Base-by-base conservation (phyloP, 192 early-diverging fungal genomes). In the Chytriomyces confervae region DNA sequence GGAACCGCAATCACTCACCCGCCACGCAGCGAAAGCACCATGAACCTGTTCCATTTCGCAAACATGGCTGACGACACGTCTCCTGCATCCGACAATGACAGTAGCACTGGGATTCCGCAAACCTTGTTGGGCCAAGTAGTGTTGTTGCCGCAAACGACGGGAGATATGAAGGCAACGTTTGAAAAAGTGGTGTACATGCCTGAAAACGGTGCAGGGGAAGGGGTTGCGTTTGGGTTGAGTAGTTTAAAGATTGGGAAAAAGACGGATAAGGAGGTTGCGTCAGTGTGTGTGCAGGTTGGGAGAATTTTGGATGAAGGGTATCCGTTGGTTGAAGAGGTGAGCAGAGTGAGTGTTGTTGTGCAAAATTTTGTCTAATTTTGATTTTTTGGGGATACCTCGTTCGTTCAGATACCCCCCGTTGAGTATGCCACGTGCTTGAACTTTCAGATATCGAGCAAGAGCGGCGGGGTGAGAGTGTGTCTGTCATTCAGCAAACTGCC, bases 211-310 rank as follows among this genome's bases (percentile, higher is more conserved):
- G 36, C 4, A 4, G 63, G 27, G 16, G 18, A 13, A 47, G 72
- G 44, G 53, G 60, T 18, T 62, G 8, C 61, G 53, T 74, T 62
- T 74, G 72, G 72, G 10, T 45, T 74, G 27, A 43, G 60, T 46
- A 29, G 72, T 13, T 74, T 61, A 16, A 63, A 48, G 43, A 8
- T 61, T 7, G 36, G 57, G 13, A 47, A n/a, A 44, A 82, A 79
- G 36, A 69, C 68, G 7, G 81, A 84, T 45, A 84, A 82, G 70
- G 84, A 85, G 62, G 77, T 84, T 6, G 84, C 81, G 6, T 79
- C 72, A 57, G 53, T 83, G 29, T 6, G 27, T 7, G 44, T 84
- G 20, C 77, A 77, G 51, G 76, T 84, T 47, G 84, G 84, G 4
- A 64, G 68, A 46, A 66, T 81, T 50, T 47, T 85, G 45, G 84